phyloP scores from a whole-genome alignment of 495 filamentous ascomycete species.

The Penicillium simplicissimum region DNA sequence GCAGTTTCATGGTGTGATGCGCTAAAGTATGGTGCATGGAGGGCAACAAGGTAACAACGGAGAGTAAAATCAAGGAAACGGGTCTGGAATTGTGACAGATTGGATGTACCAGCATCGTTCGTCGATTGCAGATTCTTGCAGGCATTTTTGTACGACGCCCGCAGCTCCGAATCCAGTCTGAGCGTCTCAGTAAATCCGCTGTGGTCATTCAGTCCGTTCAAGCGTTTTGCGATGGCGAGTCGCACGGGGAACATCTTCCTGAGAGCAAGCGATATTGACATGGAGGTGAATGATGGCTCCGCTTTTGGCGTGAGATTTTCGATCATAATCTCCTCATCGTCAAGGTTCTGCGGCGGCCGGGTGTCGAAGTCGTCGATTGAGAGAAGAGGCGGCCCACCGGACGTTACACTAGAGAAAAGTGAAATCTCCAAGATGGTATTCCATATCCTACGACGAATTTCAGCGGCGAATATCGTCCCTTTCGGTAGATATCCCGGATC shows the following conservation, averaged over 20 bases:
- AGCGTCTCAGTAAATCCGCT: conserved; percentile 40
- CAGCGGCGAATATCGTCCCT: conserved; percentile 43
- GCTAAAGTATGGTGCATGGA: conserved; percentile 53
- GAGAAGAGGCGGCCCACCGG: conserved; percentile 52
- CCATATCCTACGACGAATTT: conserved; percentile 64
- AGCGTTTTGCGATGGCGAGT: conserved; percentile 44
- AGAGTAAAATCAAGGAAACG: conserved; percentile 43
- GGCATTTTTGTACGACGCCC: conserved; percentile 31
- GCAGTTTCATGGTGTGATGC: conserved; percentile 35
- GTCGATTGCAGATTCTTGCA: conserved; percentile 37
- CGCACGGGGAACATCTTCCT: conserved; percentile 47
- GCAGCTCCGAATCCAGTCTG: conserved; percentile 40
- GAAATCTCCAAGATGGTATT: conserved; percentile 57
- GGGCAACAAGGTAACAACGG: conserved; percentile 44
- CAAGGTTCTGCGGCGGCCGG: conserved; percentile 51
- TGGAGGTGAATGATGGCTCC: conserved; percentile 43
- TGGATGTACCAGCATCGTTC: conserved; percentile 11
- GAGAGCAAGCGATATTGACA: conserved; percentile 47
- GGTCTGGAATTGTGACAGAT: conserved; percentile 19
- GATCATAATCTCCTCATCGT: conserved; percentile 37
- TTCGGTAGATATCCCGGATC: conserved; percentile 51
- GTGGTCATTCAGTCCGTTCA: conserved; percentile 45
- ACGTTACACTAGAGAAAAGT: conserved; percentile 53
- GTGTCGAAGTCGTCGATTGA: conserved; percentile 56
- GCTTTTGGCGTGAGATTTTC: conserved; percentile 31